Conservation (phyloP, 805 yeast genomes). For the Isabelozyma heimii region DNA sequence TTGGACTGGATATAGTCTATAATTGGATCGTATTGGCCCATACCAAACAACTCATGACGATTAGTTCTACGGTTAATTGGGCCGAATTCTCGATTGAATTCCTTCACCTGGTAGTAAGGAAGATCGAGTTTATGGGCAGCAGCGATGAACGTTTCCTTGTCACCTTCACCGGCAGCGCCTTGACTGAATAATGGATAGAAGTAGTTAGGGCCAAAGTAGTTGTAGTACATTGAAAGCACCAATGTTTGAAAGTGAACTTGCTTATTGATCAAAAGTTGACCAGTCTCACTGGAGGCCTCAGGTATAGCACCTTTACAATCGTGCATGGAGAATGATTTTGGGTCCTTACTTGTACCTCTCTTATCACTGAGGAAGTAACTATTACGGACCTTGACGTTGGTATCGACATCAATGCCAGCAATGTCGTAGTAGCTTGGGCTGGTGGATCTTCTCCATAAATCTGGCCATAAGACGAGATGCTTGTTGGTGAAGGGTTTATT, state of each 20-base stretch:
- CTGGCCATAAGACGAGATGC: conserved; percentile 39
- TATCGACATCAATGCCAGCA: conserved; percentile 24
- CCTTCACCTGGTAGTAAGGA: conserved; percentile 37
- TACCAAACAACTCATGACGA: conserved; percentile 28
- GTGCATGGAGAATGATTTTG: conserved; percentile 17
- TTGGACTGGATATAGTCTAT: conserved; percentile 22
- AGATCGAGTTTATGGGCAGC: conserved; percentile 36
- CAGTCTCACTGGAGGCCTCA: conserved; percentile 39
- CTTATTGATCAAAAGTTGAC: conserved; percentile 36
- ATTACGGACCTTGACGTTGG: conserved; percentile 17
- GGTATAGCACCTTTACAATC: conserved; percentile 31
- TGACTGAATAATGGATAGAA: conserved; percentile 38
- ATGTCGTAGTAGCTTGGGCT: conserved; percentile 35
- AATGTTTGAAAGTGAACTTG: conserved; percentile 28
- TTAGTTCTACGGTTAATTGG: conserved; percentile 18
- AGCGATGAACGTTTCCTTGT: conserved; percentile 41
- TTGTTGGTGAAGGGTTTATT: conserved; percentile 28
- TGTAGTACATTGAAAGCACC: conserved; percentile 35
- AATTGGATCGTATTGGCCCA: conserved; percentile 39
- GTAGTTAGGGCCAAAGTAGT: conserved; percentile 33
- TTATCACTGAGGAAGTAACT: conserved; percentile 24
- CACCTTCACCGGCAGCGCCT: conserved; percentile 45
- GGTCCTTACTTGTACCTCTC: conserved; percentile 14
- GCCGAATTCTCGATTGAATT: conserved; percentile 36
- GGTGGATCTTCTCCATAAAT: conserved; percentile 40